Evolutionary conservation across 148 eudicot species (phyloP).

Genomic region (Rhododendron simsii): DNA sequence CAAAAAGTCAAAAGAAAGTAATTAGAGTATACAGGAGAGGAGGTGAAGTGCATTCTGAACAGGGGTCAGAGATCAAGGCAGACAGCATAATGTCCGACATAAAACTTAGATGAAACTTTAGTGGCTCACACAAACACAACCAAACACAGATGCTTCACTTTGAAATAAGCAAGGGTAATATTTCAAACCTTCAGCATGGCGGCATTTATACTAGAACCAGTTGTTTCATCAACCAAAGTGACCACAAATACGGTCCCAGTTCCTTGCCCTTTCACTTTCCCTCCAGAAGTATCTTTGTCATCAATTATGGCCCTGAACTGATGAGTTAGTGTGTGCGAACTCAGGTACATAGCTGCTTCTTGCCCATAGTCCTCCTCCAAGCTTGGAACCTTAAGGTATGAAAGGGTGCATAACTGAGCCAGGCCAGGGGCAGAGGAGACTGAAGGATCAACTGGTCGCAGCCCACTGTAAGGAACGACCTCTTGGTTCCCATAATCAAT

Average conservation of each 20-base stretch:
- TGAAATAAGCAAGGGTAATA: not conserved
- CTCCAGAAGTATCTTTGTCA: conserved; percentile 74
- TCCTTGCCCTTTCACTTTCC: conserved; percentile 92
- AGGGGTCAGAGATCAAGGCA: too few relatives aligned
- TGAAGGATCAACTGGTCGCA: conserved; percentile 70
- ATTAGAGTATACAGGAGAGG: too few relatives aligned
- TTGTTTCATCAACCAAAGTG: conserved; percentile 52
- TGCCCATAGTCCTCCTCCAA: conserved; percentile 84
- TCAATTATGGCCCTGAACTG: conserved; percentile 73
- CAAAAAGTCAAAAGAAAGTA: too few relatives aligned
- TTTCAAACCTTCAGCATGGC: conserved; percentile 68
- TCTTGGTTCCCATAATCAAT: conserved; percentile 97
- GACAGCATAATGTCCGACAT: too few relatives aligned
- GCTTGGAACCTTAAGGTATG: conserved; percentile 71
- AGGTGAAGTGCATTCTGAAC: too few relatives aligned
- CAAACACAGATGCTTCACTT: too few relatives aligned
- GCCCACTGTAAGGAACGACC: conserved; percentile 53
- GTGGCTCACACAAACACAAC: too few relatives aligned
- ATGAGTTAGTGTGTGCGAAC: conserved; percentile 47
- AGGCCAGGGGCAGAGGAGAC: conserved; percentile 58
- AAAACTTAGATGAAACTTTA: too few relatives aligned
- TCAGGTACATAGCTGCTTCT: conserved; percentile 70
- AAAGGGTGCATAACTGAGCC: conserved; percentile 86
- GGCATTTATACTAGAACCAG: conserved; percentile 59
- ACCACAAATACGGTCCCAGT: conserved; percentile 68